These are phyloP conservation scores for Globisporangium cystogenes DNA, from an alignment of 352 stramenopile species.

Conservation along the genomic window DNA sequence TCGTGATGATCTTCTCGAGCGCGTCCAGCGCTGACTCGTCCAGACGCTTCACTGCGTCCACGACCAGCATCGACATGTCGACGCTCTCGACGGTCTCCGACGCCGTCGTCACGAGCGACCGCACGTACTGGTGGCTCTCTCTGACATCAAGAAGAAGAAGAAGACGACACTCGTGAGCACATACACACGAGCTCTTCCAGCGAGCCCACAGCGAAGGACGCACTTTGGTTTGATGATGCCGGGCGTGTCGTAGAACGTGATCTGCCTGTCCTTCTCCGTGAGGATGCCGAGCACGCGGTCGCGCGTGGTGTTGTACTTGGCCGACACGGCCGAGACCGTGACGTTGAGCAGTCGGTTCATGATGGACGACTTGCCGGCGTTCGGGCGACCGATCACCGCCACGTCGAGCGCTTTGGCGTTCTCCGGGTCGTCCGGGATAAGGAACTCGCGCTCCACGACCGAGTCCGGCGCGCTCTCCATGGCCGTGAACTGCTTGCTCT, in stretches of 20 bases:
- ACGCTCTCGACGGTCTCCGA: conserved; percentile 74
- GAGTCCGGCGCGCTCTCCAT: conserved; percentile 51
- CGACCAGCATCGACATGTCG: conserved; percentile 82
- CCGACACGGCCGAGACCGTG: conserved; percentile 81
- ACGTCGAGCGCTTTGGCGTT: conserved; percentile 64
- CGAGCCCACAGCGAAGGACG: not conserved
- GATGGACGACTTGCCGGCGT: conserved; percentile 85
- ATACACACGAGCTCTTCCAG: not conserved
- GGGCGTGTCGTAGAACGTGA: conserved; percentile 85
- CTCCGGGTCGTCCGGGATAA: conserved; percentile 67
- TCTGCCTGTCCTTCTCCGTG: conserved; percentile 65
- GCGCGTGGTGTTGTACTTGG: conserved; percentile 87
- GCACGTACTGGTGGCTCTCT: conserved; percentile 77
- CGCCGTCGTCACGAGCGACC: conserved; percentile 70
- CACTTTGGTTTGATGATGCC: conserved; percentile 85
- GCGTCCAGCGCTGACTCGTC: conserved; percentile 74
- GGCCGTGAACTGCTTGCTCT: conserved; percentile 72
- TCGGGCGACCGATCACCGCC: conserved; percentile 81
- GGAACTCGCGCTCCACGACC: conserved; percentile 63
- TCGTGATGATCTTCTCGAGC: conserved; percentile 73
- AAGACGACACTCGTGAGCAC: too few relatives aligned
- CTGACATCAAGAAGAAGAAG: conserved; percentile 14
- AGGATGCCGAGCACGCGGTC: conserved; percentile 75
- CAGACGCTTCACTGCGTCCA: conserved; percentile 81
- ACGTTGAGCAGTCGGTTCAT: conserved; percentile 75